phyloP scores from a whole-genome alignment of 805 yeast genomes.

The Dipodascopsis uninucleata region DNA sequence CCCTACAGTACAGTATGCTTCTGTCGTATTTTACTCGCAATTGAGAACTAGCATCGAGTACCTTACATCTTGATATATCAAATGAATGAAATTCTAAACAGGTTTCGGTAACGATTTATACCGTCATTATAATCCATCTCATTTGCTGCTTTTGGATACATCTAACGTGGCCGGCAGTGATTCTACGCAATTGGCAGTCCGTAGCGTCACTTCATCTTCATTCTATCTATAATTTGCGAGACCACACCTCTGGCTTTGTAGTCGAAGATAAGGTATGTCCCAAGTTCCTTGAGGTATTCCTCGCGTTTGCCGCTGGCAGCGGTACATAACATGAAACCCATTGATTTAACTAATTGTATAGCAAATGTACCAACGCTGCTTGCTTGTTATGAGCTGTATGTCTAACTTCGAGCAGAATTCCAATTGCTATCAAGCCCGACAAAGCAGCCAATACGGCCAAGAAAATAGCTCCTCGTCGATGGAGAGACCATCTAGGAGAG shows the following conservation, averaged over 20 bases:
- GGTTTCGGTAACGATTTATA: too few species aligned
- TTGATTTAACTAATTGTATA: slow-evolving; percentile 54
- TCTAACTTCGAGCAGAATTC: not conserved
- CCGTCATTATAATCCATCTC: too few species aligned
- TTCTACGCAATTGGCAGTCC: too few species aligned
- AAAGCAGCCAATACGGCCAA: slow-evolving; percentile 21
- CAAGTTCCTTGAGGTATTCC: slow-evolving; percentile 42
- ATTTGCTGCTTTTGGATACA: too few species aligned
- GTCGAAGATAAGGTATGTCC: slow-evolving; percentile 52
- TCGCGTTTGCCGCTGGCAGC: slow-evolving; percentile 51
- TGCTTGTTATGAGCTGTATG: not conserved
- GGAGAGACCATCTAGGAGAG: slow-evolving; percentile 24
- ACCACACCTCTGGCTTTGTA: slow-evolving; percentile 30
- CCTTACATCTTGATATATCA: too few species aligned
- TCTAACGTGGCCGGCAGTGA: too few species aligned
- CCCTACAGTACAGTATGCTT: too few species aligned
- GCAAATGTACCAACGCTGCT: slow-evolving; percentile 56
- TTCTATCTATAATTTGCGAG: not conserved
- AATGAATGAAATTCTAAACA: too few species aligned
- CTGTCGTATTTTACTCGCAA: too few species aligned
- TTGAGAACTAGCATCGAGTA: too few species aligned
- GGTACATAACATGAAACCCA: slow-evolving; percentile 46
- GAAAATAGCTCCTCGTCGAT: slow-evolving; percentile 23
- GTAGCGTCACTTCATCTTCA: too few species aligned
- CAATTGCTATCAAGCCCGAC: not conserved